Evolutionary conservation across 345 rosid species (phyloP).

Genomic region (Acer saccharum): DNA sequence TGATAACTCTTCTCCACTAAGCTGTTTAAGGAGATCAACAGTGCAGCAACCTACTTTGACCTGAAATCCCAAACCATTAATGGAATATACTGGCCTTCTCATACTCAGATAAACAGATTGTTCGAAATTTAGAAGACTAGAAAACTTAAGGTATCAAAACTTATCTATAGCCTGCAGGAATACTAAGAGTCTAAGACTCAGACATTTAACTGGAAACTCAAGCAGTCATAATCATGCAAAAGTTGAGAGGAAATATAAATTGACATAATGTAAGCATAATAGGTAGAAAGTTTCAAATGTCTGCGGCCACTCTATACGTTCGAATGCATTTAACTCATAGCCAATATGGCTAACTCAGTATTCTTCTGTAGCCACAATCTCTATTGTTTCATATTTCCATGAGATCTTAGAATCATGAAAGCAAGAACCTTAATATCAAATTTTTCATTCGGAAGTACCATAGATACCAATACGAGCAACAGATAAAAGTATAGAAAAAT

Average conservation of each 20-base stretch:
- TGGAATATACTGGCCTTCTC: background rate
- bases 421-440: background rate
- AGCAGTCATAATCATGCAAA: background rate
- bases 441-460: background rate
- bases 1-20: slow-evolving; percentile 87
- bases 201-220: background rate
- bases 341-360: background rate
- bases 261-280: background rate
- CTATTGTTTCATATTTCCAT: background rate
- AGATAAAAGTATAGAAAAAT: background rate
- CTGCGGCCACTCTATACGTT: background rate
- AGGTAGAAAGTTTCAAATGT: background rate
- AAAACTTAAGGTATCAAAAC: background rate
- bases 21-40: slow-evolving; percentile 83
- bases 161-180: background rate
- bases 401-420: background rate
- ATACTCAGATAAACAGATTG: background rate
- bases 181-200: background rate
- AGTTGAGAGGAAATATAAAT: background rate
- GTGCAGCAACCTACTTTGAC: slow-evolving; percentile 89
- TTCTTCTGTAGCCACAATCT: background rate
- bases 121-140: background rate
- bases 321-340: background rate
- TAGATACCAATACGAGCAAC: background rate
- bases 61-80: slow-evolving; percentile 45